Base-by-base conservation (phyloP, 164 flowering plant species). In the Liriodendron chinense region DNA sequence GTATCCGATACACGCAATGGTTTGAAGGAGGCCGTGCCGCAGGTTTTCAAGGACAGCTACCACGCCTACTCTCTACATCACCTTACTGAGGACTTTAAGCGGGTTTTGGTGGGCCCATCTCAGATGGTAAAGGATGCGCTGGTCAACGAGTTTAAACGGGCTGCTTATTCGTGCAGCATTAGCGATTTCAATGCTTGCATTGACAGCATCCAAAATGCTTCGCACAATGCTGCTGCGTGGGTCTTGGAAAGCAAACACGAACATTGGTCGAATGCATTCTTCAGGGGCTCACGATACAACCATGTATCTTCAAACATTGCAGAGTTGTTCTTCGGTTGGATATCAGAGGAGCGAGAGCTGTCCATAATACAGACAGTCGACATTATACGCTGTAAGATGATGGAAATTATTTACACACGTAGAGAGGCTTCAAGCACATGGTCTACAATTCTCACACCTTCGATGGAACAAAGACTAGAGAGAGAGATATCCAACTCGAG, bases 191-290 rank as follows among this genome's bases (percentile, higher is more conserved):
- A 87, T 18, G 83, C 79, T 67, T 80, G 82, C 72, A 72, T 87
- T 14, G 92, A 87, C 18, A 86, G 80, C 82, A 85, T 94, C 66
- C 89, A 85, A 76, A 79, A 80, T 66, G 87, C 93, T 65, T 94
- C 97, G 0, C 61, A 67, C 0, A 94, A 88, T 72, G 97, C 94
- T 50, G 88, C 87, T 77, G 71, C 83, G 34, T 93, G 98, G 98
- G 73, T 91, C 65, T 49, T 84, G 70, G 87, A 87, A 71, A 87
- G 90, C 73, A 83, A 90, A 64, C 92, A 92, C 28, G 80, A 82
- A 70, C 83, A 84, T 53, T 94, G 98, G 98, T 92, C 98, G 14
- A 91, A 91, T 86, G 85, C 92, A 9, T 90, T 78, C 75, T 91
- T 92, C 74, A 83, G 71, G 50, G 97, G 97, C 43, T 81, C 88